Evolutionary conservation across 805 yeast genomes (phyloP).

Genomic region (Candida nemodendra): DNA sequence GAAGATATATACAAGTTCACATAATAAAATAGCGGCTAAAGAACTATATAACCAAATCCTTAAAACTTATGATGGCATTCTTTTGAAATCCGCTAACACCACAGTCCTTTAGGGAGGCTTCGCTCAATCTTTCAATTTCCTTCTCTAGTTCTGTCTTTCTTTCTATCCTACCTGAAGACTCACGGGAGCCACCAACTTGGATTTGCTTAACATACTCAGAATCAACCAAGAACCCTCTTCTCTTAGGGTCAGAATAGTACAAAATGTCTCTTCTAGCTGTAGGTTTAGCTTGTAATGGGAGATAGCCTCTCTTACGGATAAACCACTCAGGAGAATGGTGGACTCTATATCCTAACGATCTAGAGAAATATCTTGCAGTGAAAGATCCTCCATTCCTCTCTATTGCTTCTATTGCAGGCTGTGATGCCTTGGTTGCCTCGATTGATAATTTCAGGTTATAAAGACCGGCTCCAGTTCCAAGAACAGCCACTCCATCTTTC

Average conservation of each 20-base stretch:
- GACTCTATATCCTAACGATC: constrained; percentile 63
- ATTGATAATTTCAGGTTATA: constrained; percentile 64
- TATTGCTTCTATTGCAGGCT: constrained; percentile 67
- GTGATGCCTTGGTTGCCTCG: constrained; percentile 81
- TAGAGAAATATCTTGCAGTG: constrained; percentile 67
- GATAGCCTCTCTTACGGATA: constrained; percentile 65
- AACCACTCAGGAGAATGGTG: constrained; percentile 75
- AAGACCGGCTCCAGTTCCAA: constrained; percentile 59
- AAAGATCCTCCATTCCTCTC: constrained; percentile 73
- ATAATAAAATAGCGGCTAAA: constrained; percentile 1
- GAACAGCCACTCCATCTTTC: constrained; percentile 77
- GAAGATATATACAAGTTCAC: constrained; percentile 9
- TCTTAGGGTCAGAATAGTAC: constrained; percentile 67
- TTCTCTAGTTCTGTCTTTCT: constrained; percentile 23
- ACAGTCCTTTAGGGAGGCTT: constrained; percentile 6
- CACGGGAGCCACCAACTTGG: constrained; percentile 19
- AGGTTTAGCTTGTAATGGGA: constrained; percentile 87
- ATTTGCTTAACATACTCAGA: constrained; percentile 38
- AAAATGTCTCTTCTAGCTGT: constrained; percentile 75
- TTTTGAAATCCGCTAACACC: constrained; percentile 22
- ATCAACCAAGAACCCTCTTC: constrained; percentile 67
- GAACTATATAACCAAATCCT: constrained; percentile 22
- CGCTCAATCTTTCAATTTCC: constrained; percentile 19
- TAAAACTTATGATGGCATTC: constrained; percentile 24
- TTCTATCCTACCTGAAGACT: constrained; percentile 5